A percentile compares a stretch with the other conserved stretches of the same genome.
phyloP scores from a whole-genome alignment of 2,329 filamentous ascomycete genomes.

The Stachybotrys elegans region DNA sequence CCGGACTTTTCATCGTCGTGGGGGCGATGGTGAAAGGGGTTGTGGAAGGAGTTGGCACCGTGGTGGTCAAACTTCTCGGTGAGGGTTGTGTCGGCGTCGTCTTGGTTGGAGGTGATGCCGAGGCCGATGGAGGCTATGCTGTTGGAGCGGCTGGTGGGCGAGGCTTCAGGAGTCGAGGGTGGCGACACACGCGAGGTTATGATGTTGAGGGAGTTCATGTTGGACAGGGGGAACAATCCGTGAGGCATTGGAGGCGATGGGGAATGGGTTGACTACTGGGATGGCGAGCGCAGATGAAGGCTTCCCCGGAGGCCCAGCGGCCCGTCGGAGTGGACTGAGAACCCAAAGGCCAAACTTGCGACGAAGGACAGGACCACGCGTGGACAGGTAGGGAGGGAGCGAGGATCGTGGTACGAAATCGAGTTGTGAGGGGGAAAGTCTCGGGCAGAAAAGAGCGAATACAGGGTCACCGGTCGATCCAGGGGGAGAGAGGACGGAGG shows the following conservation, averaged over 20 bases:
- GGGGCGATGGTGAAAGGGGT: slow-evolving; percentile 25
- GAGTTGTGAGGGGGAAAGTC: too few relatives aligned
- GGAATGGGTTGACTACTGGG: neutral
- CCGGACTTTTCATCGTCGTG: slow-evolving; percentile 31
- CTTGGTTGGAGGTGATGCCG: slow-evolving; percentile 37
- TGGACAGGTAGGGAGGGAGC: too few relatives aligned
- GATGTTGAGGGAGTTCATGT: slow-evolving; percentile 97
- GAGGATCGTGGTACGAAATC: too few relatives aligned
- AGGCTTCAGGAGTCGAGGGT: slow-evolving; percentile 40
- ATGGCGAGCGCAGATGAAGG: neutral
- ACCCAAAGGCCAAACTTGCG: too few relatives aligned
- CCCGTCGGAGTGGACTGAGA: neutral
- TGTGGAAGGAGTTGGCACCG: slow-evolving; percentile 10
- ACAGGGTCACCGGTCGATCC: neutral
- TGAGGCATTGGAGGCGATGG: slow-evolving; percentile 25
- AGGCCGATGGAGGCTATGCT: slow-evolving; percentile 51
- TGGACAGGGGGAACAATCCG: slow-evolving; percentile 52
- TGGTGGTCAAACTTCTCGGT: neutral
- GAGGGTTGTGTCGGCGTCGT: slow-evolving; percentile 22
- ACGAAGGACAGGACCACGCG: too few relatives aligned
- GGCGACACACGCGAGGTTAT: slow-evolving; percentile 77
- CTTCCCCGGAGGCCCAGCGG: neutral
- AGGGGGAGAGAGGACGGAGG: neutral
- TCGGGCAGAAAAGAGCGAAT: too few relatives aligned
- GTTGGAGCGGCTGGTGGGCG: slow-evolving; percentile 52